A percentile compares a stretch with the other conserved stretches of the same genome.
These are phyloP conservation scores for Mortierella sp. DNA, from an alignment of 371 early-diverging fungal genomes.

Conservation along the genomic window DNA sequence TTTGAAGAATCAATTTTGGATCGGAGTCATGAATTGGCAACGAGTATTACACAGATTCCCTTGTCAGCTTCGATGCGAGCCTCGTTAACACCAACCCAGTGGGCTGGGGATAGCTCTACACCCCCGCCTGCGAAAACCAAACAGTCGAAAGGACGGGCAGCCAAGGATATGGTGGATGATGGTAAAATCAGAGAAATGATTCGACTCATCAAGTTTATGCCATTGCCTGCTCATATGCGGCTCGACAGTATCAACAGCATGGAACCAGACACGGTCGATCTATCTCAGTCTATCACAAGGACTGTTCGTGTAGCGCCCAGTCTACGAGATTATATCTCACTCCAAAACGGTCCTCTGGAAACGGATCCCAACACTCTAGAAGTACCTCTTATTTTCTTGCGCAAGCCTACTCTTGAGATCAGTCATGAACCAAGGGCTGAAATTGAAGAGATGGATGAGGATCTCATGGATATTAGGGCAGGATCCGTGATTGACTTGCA, in stretches of 20 bases:
- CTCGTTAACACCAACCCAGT: not conserved
- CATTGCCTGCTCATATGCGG: constrained; percentile 2
- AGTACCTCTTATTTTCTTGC: not conserved
- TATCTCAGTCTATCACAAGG: not conserved
- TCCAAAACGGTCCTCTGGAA: not conserved
- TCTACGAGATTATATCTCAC: not conserved
- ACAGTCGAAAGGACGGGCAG: not conserved
- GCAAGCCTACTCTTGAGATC: too few relatives aligned
- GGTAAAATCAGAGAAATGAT: constrained; percentile 27
- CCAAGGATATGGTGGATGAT: constrained; percentile 25
- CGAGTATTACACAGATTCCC: not conserved
- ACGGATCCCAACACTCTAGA: not conserved
- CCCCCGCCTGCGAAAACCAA: not conserved
- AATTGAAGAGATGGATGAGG: too few relatives aligned
- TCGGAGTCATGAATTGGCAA: constrained; percentile 52
- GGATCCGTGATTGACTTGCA: too few relatives aligned
- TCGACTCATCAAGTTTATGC: constrained; percentile 25
- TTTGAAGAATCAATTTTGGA: constrained; percentile 75
- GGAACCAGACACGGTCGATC: not conserved
- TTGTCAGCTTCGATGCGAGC: not conserved
- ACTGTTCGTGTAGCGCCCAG: not conserved
- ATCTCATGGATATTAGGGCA: too few relatives aligned
- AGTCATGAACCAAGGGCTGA: too few relatives aligned
- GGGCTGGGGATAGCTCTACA: not conserved
- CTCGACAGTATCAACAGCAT: not conserved